Evolutionary conservation across 495 filamentous ascomycete species (phyloP), one percentile per base, ranked within the genome.

Genomic region (Aspergillus conjunctus): DNA sequence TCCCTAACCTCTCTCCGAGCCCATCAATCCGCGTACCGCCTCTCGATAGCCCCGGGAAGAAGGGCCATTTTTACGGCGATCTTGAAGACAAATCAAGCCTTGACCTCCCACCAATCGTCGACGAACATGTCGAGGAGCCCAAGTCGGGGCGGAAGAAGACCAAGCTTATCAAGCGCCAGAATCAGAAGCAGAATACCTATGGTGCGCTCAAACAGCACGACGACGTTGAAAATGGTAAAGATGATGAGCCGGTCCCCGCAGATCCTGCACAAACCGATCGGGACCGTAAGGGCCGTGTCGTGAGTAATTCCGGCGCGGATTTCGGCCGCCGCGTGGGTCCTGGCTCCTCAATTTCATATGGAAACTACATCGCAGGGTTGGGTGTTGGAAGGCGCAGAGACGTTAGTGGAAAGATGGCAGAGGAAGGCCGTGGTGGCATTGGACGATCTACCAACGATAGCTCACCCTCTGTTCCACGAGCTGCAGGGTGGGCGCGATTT

Each of bases 321-420:
- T 56, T 79, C 79, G 73, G 77, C 77, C 33, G 81, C 79, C 31
- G 56, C n/a, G 33, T 52, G 7, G 68, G 63, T 21, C 68, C 66
- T 22, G 66, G 61, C 1, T 67, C 73, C 1, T 43, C 67, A 77
- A 61, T 73, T 76, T 69, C 85, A 74, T 65, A 87, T 76, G 70
- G 88, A 34, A 75, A 88, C 66, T 88, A 85, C 60, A 82, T 85
- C 22, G 71, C 82, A 14, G 81, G 79, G 17, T 66, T 78, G 57
- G 76, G 71, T 57, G 78, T 70, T 66, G 78, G 71, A 59, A 75
- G 73, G 64, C 71, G 77, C 64, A 79, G 92, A 53, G 87, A 91
- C 65, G 91, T 93, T 10, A 94, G 91, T 66, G 92, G 91, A 3
- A 91, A 91, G 73, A 76, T 91, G 49, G 92, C 87, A 1, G 92